Percentiles rank a stretch among this genome's conserved stretches.
Evolutionary conservation across 1,139 yeast species (phyloP).

Genomic region (Lodderomyces theae): DNA sequence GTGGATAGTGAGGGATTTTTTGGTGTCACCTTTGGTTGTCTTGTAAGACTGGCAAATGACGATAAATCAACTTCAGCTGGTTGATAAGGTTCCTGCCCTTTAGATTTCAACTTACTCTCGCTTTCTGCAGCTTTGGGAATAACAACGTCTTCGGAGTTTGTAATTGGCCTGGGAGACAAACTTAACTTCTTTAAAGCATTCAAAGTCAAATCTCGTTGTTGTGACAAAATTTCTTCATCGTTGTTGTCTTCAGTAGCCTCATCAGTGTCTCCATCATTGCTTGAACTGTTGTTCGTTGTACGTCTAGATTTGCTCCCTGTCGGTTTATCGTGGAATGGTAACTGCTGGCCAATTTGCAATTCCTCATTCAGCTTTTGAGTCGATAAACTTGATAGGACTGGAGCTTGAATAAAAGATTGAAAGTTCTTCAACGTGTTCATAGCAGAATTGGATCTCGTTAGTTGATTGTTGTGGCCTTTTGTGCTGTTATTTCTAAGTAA

Average conservation of each 20-base stretch:
- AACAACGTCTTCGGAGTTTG: constrained; percentile 16
- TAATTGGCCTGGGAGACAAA: constrained; percentile 42
- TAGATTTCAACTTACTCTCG: constrained; percentile 7
- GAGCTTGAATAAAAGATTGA: constrained; percentile 50
- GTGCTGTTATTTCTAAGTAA: constrained; percentile 25
- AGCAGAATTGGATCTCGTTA: constrained; percentile 15
- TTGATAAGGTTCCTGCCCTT: constrained; percentile 38
- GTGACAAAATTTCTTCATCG: constrained; percentile 38
- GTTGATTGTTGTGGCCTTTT: constrained; percentile 11
- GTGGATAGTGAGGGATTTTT: constrained; percentile 9
- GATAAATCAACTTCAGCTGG: constrained; percentile 57
- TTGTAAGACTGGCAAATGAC: constrained; percentile 46
- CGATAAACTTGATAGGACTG: constrained; percentile 41
- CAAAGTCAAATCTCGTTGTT: constrained; percentile 43
- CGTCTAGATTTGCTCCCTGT: constrained; percentile 4
- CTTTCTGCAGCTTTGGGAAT: constrained; percentile 5
- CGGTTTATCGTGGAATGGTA: constrained; percentile 35
- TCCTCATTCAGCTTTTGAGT: constrained; percentile 32
- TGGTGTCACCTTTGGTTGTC: constrained; percentile 34
- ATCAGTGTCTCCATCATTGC: constrained; percentile 14
- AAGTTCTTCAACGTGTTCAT: constrained; percentile 32
- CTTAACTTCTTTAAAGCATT: constrained; percentile 47
- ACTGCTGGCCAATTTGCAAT: constrained; percentile 41
- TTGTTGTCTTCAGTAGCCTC: constrained; percentile 24
- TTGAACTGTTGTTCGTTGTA: constrained; percentile 6